Percentiles rank a stretch among this genome's conserved stretches.
These are phyloP conservation scores for Pisolithus marmoratus DNA, from an alignment of 768 basidiomycete genomes.

Conservation along the genomic window DNA sequence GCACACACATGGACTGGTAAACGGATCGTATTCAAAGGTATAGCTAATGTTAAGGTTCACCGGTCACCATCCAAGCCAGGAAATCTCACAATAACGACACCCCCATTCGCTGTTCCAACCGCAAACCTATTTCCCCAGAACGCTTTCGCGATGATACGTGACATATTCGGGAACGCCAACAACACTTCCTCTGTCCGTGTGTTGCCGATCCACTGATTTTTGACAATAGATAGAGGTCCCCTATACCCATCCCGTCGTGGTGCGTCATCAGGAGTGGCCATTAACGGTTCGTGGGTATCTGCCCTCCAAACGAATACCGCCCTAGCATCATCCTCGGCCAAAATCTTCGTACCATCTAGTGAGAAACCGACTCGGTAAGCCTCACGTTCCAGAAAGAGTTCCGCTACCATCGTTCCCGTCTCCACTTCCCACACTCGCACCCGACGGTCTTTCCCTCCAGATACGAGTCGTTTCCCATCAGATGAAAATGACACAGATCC, in stretches of 20 bases:
- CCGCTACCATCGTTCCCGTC: constrained; percentile 14
- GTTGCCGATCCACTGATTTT: constrained; percentile 22
- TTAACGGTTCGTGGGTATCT: constrained; percentile 14
- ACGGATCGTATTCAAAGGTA: background rate
- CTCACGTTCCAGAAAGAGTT: constrained; percentile 15
- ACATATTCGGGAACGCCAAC: constrained; percentile 25
- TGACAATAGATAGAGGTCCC: constrained; percentile 9
- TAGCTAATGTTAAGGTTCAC: background rate
- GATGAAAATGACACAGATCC: constrained; percentile 21
- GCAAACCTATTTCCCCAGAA: constrained; percentile 18
- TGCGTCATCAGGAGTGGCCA: constrained; percentile 15
- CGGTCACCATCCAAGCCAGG: background rate
- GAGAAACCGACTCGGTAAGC: constrained; percentile 20
- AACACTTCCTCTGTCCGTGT: constrained; percentile 8
- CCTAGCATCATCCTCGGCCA: constrained; percentile 19
- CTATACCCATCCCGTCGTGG: constrained; percentile 5
- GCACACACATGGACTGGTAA: too few relatives aligned
- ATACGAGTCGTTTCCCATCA: constrained; percentile 24
- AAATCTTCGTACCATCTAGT: constrained; percentile 10
- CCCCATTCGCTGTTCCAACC: constrained; percentile 24
- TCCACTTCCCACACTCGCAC: constrained; percentile 26
- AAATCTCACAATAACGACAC: constrained; percentile 22
- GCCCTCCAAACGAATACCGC: constrained; percentile 24
- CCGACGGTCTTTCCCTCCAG: constrained; percentile 24
- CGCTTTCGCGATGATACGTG: constrained; percentile 17